A percentile compares a stretch with the other conserved stretches of the same genome.
Conservation (phyloP, 768 basidiomycete genomes). For the Cubamyces lactineus region DNA sequence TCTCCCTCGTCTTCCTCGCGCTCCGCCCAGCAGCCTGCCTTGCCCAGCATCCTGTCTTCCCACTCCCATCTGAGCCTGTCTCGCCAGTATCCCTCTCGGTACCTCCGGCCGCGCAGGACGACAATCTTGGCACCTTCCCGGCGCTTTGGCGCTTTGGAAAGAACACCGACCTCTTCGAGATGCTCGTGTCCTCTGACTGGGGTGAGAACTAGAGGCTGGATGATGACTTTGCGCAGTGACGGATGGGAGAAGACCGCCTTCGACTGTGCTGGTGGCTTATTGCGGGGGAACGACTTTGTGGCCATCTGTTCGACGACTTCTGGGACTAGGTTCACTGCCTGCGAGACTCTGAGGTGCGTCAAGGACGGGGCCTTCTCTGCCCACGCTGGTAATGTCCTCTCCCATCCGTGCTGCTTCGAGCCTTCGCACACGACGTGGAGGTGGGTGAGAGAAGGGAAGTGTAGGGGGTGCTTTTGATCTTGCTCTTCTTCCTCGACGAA, state of each 20-base stretch:
- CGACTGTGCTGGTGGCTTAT: neutral
- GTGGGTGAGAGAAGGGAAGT: conserved; percentile 14
- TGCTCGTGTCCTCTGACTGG: conserved; percentile 9
- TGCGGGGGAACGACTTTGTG: neutral
- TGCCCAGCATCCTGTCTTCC: conserved; percentile 10
- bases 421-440: conserved; percentile 17
- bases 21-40: conserved; percentile 6
- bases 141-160: neutral
- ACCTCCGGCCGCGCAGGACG: conserved; percentile 7
- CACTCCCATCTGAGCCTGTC: conserved; percentile 18
- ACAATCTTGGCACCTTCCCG: neutral
- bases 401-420: conserved; percentile 3
- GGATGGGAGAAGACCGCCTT: neutral
- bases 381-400: conserved; percentile 9
- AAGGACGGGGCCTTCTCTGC: conserved; percentile 4
- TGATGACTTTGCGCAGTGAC: conserved; percentile 1
- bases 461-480: neutral
- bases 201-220: conserved; percentile 11
- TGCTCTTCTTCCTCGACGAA: neutral
- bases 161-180: neutral
- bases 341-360: conserved; percentile 15
- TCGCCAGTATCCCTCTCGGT: conserved; percentile 12
- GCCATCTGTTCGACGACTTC: conserved; percentile 4
- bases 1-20: conserved; percentile 16
- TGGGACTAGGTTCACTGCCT: conserved; percentile 15